These are phyloP conservation scores for Argentina anserina DNA, from an alignment of 306 rosid species.

Conservation along the genomic window DNA sequence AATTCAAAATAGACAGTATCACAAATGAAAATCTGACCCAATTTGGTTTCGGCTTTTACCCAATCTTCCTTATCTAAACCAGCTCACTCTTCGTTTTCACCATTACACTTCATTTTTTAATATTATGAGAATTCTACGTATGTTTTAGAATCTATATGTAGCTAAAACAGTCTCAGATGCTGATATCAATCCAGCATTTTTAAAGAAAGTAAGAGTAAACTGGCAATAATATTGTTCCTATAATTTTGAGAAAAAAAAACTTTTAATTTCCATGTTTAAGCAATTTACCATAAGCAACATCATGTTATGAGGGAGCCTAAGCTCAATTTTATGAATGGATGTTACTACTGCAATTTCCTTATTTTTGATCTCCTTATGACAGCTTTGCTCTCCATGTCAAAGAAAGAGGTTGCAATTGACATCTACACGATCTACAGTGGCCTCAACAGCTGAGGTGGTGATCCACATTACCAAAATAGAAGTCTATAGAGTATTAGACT, in stretches of 20 bases:
- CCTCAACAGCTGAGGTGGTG: background rate
- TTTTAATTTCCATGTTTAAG: background rate
- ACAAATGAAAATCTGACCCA: background rate
- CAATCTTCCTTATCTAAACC: conserved; percentile 1
- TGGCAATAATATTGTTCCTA: background rate
- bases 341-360: background rate
- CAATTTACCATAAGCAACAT: background rate
- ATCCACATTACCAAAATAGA: background rate
- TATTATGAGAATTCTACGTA: background rate
- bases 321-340: background rate
- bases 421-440: background rate
- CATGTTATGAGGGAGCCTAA: background rate
- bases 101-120: background rate
- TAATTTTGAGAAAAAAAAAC: background rate
- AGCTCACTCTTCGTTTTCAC: background rate
- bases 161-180: background rate
- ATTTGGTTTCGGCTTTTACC: background rate
- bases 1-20: background rate
- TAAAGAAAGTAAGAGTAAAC: background rate
- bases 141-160: background rate
- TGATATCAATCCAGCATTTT: background rate
- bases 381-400: background rate
- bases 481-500: background rate
- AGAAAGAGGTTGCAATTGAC: background rate
- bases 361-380: background rate